Conservation (phyloP, 108 stramenopile genomes). For the Nitzschia sp. region DNA sequence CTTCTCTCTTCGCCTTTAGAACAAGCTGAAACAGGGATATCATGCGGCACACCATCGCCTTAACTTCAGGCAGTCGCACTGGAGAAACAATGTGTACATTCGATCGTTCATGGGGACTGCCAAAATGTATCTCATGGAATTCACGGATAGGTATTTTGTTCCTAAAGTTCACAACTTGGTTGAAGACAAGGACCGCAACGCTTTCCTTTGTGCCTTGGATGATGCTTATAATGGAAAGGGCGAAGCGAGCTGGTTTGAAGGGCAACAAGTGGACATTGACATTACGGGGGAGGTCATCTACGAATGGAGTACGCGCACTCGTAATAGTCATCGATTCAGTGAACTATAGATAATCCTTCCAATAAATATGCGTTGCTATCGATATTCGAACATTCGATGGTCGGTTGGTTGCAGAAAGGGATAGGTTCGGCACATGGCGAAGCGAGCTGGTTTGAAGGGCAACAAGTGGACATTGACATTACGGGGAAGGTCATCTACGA, state of each 20-base stretch:
- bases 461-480: conserved; percentile 36
- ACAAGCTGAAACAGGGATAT: conserved; percentile 41
- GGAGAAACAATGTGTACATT: conserved; percentile 14
- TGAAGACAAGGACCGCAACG: conserved; percentile 4
- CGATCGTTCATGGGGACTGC: conserved; percentile 13
- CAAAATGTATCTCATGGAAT: conserved; percentile 1
- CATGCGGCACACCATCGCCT: conserved; percentile 19
- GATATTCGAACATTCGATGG: no score
- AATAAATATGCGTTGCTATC: no score
- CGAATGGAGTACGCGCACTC: conserved; percentile 15
- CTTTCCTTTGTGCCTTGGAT: conserved; percentile 35
- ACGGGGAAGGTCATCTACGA: conserved; percentile 18
- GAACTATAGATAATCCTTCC: no score
- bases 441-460: conserved; percentile 39
- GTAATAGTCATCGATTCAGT: conserved; percentile 12
- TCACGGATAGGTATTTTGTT: conserved; percentile 34
- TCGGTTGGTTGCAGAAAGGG: conserved; percentile 23
- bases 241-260: conserved; percentile 32
- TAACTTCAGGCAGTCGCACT: background rate
- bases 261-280: conserved; percentile 39
- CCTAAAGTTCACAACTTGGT: conserved; percentile 32
- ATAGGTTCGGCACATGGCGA: conserved; percentile 5
- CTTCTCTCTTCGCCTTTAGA: background rate
- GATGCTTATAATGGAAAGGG: conserved; percentile 16
- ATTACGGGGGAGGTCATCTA: conserved; percentile 22